These are phyloP conservation scores for Hermanozyma aechmeae DNA, from an alignment of 805 yeast species.

Conservation along the genomic window DNA sequence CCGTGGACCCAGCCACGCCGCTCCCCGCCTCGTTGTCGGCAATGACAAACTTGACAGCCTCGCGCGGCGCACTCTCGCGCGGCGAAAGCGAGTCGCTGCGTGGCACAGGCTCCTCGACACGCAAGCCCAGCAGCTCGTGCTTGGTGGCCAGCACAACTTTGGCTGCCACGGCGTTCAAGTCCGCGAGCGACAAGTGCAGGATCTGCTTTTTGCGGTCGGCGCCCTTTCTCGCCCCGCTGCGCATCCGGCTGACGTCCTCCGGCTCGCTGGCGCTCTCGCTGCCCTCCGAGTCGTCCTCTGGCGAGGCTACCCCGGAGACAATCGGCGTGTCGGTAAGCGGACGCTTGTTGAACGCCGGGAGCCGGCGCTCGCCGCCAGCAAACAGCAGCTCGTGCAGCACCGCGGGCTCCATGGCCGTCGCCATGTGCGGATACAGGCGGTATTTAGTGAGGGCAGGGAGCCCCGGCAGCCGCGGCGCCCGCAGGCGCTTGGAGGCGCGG, in stretches of 20 bases:
- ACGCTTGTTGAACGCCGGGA: conserved; percentile 58
- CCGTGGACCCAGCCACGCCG: too few relatives aligned
- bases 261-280: not conserved
- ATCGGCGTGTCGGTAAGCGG: conserved; percentile 74
- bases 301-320: conserved; percentile 48
- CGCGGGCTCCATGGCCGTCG: conserved; percentile 7
- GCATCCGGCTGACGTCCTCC: conserved; percentile 4
- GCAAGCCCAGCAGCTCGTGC: not conserved
- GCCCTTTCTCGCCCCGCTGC: conserved; percentile 2
- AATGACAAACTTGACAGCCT: too few relatives aligned
- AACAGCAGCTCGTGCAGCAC: conserved; percentile 6
- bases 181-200: conserved; percentile 31
- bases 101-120: too few relatives aligned
- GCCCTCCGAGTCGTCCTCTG: conserved; percentile 16
- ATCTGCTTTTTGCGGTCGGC: conserved; percentile 22
- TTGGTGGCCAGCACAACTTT: not conserved
- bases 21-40: too few relatives aligned
- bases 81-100: too few relatives aligned
- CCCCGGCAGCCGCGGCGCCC: conserved; percentile 1
- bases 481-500: too few relatives aligned
- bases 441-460: conserved; percentile 4
- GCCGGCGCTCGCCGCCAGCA: conserved; percentile 8
- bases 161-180: conserved; percentile 10
- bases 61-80: too few relatives aligned
- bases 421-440: conserved; percentile 9